Base-by-base conservation (phyloP, 768 basidiomycete genomes). In the Amanita muscaria region DNA sequence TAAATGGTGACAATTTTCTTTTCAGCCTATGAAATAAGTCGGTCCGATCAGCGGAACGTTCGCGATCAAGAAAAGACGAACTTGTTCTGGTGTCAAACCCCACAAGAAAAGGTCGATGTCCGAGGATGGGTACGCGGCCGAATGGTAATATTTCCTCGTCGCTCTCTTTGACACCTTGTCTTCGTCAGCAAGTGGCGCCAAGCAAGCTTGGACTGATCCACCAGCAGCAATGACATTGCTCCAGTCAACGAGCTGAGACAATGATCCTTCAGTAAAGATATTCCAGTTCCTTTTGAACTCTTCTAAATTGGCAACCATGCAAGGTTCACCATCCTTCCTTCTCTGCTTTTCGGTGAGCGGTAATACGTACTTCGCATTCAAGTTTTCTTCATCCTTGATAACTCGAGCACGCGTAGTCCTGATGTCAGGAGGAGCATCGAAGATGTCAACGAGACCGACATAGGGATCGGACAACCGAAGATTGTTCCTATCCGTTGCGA, bases 101-200 rank as follows among this genome's bases (percentile, higher is more conserved):
- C 73, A 80, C 34, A 82, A 59, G 54, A 80, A 82, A 11, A 82
- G 59, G 55, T 82, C 79, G 16, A 81, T 64, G 54, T 82, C 79
- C 0, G 77, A 79, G 1, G 76, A 71, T 4, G 79, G 77, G 47
- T 75, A 82, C 3, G 70, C 70, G 3, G 55, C 63, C 10, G 62
- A 63, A 48, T 82, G 79, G 50, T 70, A 82, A 49, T 70, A 67
- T 55, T 80, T 79, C 41, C 80, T 67, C 44, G 74, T 72, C 0
- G 73, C 61, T 44, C 76, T 63, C 60, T 78, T 80, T 15, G 74
- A 76, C 5, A 57, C 65, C 61, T 70, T 74, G 23, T 66, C 65
- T 10, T 57, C 58, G 7, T 72, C 71, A 2, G 73, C 63, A 1
- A 80, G 59, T 9, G 79, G 77, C 4, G 64, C 53, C 46, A 81